phyloP scores from a whole-genome alignment of 2,329 filamentous ascomycete species.

The Boeremia lycopersici region DNA sequence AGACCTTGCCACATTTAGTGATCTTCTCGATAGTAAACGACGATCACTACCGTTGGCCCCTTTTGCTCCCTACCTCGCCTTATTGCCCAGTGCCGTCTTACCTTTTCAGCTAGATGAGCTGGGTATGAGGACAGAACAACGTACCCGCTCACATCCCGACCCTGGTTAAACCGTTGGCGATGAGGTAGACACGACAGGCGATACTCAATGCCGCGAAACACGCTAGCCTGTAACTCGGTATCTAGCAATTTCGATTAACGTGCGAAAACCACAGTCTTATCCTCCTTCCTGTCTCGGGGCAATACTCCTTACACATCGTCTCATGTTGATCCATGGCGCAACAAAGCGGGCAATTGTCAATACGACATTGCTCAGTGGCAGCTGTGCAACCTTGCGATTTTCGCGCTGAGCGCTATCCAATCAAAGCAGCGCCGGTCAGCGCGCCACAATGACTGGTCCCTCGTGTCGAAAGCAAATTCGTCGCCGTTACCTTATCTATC shows the following conservation, averaged over 20 bases:
- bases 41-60: neutral
- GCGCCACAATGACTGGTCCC: constrained; percentile 1
- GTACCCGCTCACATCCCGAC: constrained; percentile 1
- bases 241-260: constrained; percentile 18
- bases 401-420: constrained; percentile 7
- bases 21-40: neutral
- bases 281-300: constrained; percentile 18
- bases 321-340: constrained; percentile 18
- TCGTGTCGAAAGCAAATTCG: constrained; percentile 5
- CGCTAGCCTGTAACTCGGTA: constrained; percentile 11
- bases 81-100: constrained; percentile 4
- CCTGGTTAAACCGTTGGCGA: constrained; percentile 1
- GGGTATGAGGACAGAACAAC: constrained; percentile 4
- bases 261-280: constrained; percentile 9
- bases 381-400: constrained; percentile 13
- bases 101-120: constrained; percentile 2
- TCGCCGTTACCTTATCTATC: neutral
- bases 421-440: neutral
- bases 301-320: constrained; percentile 12
- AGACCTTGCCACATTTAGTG: neutral
- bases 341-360: constrained; percentile 7
- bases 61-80: constrained; percentile 1
- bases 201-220: constrained; percentile 11
- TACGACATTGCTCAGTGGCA: constrained; percentile 8
- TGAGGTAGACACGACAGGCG: constrained; percentile 3